Percentiles rank a stretch among this genome's conserved stretches.
Evolutionary conservation across 106 monocot genomes (phyloP).

Genomic region (Dendrobium catenatum): DNA sequence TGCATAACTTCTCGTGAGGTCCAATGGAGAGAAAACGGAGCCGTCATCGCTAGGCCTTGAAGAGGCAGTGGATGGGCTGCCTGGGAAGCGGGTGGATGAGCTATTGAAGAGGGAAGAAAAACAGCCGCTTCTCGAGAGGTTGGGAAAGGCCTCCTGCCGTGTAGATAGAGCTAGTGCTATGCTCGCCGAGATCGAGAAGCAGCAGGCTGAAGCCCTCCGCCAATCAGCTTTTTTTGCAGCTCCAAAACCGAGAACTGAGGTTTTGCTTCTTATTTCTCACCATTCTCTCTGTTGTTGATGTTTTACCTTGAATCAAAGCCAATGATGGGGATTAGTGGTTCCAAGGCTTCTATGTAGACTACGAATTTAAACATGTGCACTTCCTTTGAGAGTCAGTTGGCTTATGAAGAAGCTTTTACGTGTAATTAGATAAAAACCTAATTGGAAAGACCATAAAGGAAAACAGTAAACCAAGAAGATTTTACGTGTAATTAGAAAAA

Average conservation of each 20-base stretch:
- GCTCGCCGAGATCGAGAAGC: constrained; percentile 55
- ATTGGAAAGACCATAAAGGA: too few relatives aligned
- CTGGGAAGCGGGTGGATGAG: constrained; percentile 65
- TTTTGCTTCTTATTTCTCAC: constrained; percentile 5
- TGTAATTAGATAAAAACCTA: too few relatives aligned
- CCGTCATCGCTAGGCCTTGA: not conserved
- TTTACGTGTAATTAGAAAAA: too few relatives aligned
- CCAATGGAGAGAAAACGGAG: not conserved
- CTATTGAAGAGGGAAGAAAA: constrained; percentile 70
- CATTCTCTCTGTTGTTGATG: not conserved
- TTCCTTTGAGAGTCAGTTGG: too few relatives aligned
- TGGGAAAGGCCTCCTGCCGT: constrained; percentile 50
- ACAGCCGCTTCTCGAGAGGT: constrained; percentile 40
- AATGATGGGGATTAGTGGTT: not conserved
- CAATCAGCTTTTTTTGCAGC: constrained; percentile 33
- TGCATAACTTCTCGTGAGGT: not conserved
- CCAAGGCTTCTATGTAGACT: not conserved
- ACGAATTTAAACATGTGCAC: too few relatives aligned
- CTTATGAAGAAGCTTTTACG: too few relatives aligned
- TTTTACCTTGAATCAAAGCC: not conserved
- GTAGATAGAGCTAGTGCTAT: constrained; percentile 58
- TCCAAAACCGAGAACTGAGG: constrained; percentile 61
- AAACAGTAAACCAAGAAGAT: too few relatives aligned
- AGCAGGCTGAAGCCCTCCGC: constrained; percentile 41
- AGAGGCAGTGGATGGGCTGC: not conserved